A percentile compares a stretch with the other conserved stretches of the same genome.
These are phyloP conservation scores for Pythium aquatile DNA, from an alignment of 352 stramenopile genomes.

Conservation along the genomic window DNA sequence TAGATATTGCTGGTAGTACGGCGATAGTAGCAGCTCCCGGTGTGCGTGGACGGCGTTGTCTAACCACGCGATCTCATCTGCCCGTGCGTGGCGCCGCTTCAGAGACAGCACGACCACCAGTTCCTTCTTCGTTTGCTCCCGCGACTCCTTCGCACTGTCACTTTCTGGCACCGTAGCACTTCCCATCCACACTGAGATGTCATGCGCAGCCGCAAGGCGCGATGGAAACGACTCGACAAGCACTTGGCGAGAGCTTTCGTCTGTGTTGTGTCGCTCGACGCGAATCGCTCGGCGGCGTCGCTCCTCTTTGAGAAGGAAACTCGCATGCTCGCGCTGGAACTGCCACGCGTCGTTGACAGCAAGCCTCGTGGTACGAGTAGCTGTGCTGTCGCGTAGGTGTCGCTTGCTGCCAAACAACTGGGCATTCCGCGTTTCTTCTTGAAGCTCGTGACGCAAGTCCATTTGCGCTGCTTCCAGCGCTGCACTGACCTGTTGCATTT, in stretches of 20 bases:
- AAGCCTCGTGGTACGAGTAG: not conserved
- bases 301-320: constrained; percentile 16
- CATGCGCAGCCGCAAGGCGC: not conserved
- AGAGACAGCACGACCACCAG: constrained; percentile 17
- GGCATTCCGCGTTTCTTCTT: not conserved
- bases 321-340: constrained; percentile 19
- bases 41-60: constrained; percentile 12
- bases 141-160: not conserved
- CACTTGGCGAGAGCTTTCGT: constrained; percentile 2
- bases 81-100: not conserved
- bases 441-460: not conserved
- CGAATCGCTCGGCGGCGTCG: constrained; percentile 9
- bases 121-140: constrained; percentile 1
- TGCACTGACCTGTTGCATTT: not conserved
- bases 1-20: constrained; percentile 26
- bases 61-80: constrained; percentile 8
- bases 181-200: constrained; percentile 9
- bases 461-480: not conserved
- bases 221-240: constrained; percentile 14
- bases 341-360: constrained; percentile 11
- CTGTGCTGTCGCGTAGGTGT: too few species aligned
- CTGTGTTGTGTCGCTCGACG: constrained; percentile 15
- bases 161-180: not conserved
- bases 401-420: not conserved
- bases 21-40: constrained; percentile 23